Evolutionary conservation across 805 yeast genomes (phyloP), one percentile per base, ranked within the genome.

Genomic region (Starmerella vaccinii): DNA sequence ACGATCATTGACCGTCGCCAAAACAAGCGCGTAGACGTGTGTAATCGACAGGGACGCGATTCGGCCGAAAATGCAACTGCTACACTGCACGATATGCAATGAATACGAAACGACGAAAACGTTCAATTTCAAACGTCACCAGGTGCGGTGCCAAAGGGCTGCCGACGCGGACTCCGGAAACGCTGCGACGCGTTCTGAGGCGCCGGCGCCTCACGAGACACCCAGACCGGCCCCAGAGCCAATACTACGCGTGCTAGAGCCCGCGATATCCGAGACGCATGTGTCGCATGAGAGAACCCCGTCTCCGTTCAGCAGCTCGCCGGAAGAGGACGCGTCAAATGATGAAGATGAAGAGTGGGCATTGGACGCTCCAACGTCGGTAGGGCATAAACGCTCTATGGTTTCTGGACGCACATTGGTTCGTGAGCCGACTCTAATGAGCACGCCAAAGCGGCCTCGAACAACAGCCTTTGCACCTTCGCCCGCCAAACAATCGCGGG

Each of bases 111-210:
- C 50, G 6, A n/a, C 30, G 16, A 47, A 41, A 27, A 19, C 38
- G 34, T 49, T 27, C 18, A 49, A 49, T 26, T 42, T 42, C 43
- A 49, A 41, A 26, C 51, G 51, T 22, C 51, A 49, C 23, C 3
- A 24, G 10, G 43, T 26, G 43, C 35, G 44, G 27, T 46, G 49
- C 30, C 16, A 22, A 13, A 37, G 21, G 16, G 4, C 19, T 15
- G 19, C 5, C 2, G 30, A 24, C 30, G 42, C 30, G 42, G 16
- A 23, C 5, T 4, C 22, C 26, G 9, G 7, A 21, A 16, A 13
- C 22, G 8, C 32, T 13, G 12, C 32, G 22, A 16, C 30, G 43
- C 22, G 43, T 38, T 9, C 27, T 2, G 16, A 21, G 41, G 6
- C 7, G 27, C 16, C 16, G 22, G 27, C 19, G 16, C 41, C 29